Percentiles rank a stretch among this genome's conserved stretches.
Conservation (phyloP, 78 protist species). For the Dictyostelium citrinum region DNA sequence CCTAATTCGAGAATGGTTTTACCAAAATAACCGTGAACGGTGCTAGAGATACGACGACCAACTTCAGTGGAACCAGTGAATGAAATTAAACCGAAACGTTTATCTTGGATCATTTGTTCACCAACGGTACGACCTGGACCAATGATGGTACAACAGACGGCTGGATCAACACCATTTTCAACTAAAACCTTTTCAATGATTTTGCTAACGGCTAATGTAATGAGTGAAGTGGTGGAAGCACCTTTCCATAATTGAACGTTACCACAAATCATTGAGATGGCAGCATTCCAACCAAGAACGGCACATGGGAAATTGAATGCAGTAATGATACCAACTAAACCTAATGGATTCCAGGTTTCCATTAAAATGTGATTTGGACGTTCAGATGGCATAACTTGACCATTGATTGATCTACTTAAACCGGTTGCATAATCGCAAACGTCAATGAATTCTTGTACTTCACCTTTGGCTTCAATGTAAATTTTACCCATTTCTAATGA, state of each 20-base stretch:
- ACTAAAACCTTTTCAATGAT: slow-evolving; percentile 86
- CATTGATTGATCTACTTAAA: slow-evolving; percentile 85
- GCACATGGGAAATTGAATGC: slow-evolving; percentile 98
- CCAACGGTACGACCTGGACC: slow-evolving; percentile 92
- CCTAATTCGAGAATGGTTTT: slow-evolving; percentile 91
- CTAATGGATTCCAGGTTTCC: slow-evolving; percentile 95
- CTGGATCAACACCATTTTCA: slow-evolving; percentile 75
- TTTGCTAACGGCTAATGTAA: slow-evolving; percentile 85
- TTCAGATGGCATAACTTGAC: slow-evolving; percentile 92
- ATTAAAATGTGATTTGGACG: slow-evolving; percentile 88
- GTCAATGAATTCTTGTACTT: slow-evolving; percentile 94
- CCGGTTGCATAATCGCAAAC: slow-evolving; percentile 94
- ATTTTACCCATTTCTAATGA: slow-evolving; percentile 95
- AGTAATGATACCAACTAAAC: slow-evolving; percentile 91
- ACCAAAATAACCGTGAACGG: slow-evolving; percentile 88
- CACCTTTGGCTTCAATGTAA: slow-evolving; percentile 92
- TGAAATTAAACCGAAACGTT: slow-evolving; percentile 85
- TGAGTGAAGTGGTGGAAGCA: slow-evolving; percentile 86
- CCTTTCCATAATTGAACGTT: slow-evolving; percentile 90
- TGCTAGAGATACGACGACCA: slow-evolving; percentile 80
- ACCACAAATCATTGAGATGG: slow-evolving; percentile 87
- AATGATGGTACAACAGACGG: slow-evolving; percentile 70
- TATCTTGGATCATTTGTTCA: slow-evolving; percentile 80
- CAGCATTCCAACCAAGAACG: slow-evolving; percentile 93
- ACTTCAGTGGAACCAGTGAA: slow-evolving; percentile 93